Conservation (phyloP, 164 flowering plant genomes). For the Cinnamomum chago region DNA sequence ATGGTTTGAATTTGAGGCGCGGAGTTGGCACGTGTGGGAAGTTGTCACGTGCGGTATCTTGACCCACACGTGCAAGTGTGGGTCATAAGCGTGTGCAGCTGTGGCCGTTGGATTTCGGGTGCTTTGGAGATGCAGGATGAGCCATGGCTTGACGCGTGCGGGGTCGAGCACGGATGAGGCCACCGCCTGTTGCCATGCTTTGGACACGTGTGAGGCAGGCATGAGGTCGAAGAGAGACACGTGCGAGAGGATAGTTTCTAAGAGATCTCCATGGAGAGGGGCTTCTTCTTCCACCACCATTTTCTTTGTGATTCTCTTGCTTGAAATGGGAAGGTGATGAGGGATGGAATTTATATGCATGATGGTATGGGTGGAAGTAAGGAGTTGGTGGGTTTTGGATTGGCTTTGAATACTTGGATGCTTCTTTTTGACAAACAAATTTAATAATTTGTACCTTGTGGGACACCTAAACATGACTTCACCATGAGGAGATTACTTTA, state of each 20-base stretch:
- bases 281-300: slow-evolving; percentile 12
- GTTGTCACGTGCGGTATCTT: slow-evolving; percentile 15
- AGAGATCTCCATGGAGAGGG: slow-evolving; percentile 50
- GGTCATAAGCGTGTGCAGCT: slow-evolving; percentile 54
- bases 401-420: not conserved
- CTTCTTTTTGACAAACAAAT: no score
- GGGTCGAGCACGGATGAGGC: slow-evolving; percentile 32
- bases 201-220: slow-evolving; percentile 50
- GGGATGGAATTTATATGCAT: no score
- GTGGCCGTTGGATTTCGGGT: slow-evolving; percentile 20
- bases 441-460: no score
- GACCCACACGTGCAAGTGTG: slow-evolving; percentile 53
- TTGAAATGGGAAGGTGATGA: not conserved
- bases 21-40: slow-evolving; percentile 20
- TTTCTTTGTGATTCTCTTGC: not conserved
- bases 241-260: slow-evolving; percentile 47
- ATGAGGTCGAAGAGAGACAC: slow-evolving; percentile 57
- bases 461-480: no score
- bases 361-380: not conserved
- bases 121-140: slow-evolving; percentile 46
- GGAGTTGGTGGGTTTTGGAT: not conserved
- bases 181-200: slow-evolving; percentile 53
- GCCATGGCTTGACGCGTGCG: slow-evolving; percentile 62
- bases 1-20: slow-evolving; percentile 46
- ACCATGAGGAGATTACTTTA: no score